Base-by-base conservation (phyloP, 768 basidiomycete species). In the Melanogaster broomeanus region DNA sequence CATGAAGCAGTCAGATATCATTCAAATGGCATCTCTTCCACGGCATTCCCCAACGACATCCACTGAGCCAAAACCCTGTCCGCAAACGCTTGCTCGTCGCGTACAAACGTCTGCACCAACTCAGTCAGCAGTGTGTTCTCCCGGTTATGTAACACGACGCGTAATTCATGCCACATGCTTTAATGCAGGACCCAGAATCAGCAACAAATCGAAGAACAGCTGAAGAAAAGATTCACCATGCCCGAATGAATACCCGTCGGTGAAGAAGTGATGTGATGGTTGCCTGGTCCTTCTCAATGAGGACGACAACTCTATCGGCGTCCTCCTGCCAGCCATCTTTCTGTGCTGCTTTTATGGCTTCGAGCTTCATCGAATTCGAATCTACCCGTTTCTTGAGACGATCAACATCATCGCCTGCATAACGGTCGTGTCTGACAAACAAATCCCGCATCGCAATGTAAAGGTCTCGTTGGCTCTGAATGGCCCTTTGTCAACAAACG, bases 121-220 rank as follows among this genome's bases (percentile, higher is more conserved):
- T 86, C 77, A 0, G 88, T 88, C 24, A 95, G 70, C 31, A 95
- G 77, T 0, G 88, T 79, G 58, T 93, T 91, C 72, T 97, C 94
- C 48, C 88, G 78, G 57, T 95, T 93, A 68, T 97, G 93, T 40
- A 96, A 73, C 33, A 98, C 87, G 16, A 93, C 90, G 21, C 91
- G 84, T n/a, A 96, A 77, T 68, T 98, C 94, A 61, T 96, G 90
- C 93, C 94, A 98, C 81, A 97, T 82, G 58, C 94, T 93, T 59
- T 28, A 45, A 34, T 21, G 28, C n/a, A 34, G 41, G 46, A 44
- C 16, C 38, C 33, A 40, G 39, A 47, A 45, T 60, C 53, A 53
- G 40, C 34, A 37, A 49, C 18, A 33, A 27, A 42, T 50, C 38
- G 10, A 22, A 31, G 6, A 28, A 22, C 37, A 47, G 39, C 6